Evolutionary conservation across 169 alveolate genomes (phyloP).

Genomic region (Fabrea salina): DNA sequence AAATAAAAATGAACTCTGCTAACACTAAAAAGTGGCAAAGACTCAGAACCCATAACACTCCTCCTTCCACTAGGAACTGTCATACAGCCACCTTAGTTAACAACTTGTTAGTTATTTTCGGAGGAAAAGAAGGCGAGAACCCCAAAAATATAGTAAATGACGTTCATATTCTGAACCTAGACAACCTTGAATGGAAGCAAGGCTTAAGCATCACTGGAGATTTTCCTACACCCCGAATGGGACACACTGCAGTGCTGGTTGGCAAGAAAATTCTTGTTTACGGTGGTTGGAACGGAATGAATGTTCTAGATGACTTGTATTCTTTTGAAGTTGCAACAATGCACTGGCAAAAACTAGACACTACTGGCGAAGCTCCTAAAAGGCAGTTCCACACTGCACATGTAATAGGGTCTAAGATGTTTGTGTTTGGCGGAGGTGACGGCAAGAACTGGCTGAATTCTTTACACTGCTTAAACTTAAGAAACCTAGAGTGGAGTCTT

Average conservation of each 20-base stretch:
- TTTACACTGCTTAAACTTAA: conserved; percentile 54
- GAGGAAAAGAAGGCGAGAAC: conserved; percentile 81
- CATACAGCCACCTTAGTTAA: conserved; percentile 67
- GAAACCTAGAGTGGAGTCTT: conserved; percentile 53
- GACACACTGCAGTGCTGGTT: conserved; percentile 74
- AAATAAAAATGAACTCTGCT: too few relatives aligned
- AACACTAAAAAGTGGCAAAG: too few relatives aligned
- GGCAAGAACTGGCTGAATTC: conserved; percentile 75
- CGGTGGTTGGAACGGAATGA: conserved; percentile 83
- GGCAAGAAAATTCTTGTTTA: conserved; percentile 63
- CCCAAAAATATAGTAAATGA: conserved; percentile 70
- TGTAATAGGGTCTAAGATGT: conserved; percentile 55
- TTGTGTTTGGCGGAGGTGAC: conserved; percentile 73
- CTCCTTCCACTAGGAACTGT: conserved; percentile 50
- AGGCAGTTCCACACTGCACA: conserved; percentile 66
- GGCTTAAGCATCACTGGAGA: conserved; percentile 52
- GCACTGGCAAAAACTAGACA: conserved; percentile 30
- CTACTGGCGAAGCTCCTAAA: conserved; percentile 53
- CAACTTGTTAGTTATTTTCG: conserved; percentile 68
- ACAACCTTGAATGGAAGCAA: conserved; percentile 48
- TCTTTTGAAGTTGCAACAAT: conserved; percentile 38
- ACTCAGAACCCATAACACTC: too few relatives aligned
- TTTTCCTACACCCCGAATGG: conserved; percentile 73
- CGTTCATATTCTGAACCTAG: conserved; percentile 65
- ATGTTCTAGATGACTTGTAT: conserved; percentile 55